Conservation (phyloP, 495 filamentous ascomycete genomes). For the Annulohypoxylon nitens region DNA sequence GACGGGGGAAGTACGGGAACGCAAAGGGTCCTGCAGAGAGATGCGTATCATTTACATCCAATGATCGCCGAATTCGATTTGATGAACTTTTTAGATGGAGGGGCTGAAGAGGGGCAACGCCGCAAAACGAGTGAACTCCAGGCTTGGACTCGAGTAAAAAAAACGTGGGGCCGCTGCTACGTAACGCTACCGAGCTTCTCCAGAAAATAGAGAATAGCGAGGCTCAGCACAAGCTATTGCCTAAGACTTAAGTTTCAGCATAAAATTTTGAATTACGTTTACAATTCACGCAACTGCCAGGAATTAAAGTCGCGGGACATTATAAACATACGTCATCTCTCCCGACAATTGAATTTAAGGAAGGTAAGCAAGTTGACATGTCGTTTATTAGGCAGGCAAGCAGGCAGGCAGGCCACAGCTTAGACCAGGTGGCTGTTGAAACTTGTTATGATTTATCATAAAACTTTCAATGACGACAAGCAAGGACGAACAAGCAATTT, state of each 20-base stretch:
- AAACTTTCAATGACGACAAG: constrained; percentile 4
- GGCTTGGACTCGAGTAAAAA: constrained; percentile 21
- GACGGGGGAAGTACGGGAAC: constrained; percentile 33
- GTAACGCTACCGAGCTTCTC: constrained; percentile 15
- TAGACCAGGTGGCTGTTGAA: neutral
- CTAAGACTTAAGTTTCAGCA: neutral
- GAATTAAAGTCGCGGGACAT: neutral
- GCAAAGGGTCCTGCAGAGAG: constrained; percentile 44
- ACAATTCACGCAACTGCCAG: neutral
- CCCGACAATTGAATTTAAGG: neutral
- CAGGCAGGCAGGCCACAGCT: constrained; percentile 1
- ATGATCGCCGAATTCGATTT: constrained; percentile 24
- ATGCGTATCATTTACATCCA: constrained; percentile 43
- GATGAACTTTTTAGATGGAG: constrained; percentile 22
- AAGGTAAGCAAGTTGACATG: neutral
- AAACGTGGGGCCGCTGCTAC: constrained; percentile 39
- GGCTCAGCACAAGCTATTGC: neutral
- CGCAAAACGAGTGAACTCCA: constrained; percentile 19
- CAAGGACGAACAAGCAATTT: neutral
- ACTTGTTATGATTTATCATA: constrained; percentile 1
- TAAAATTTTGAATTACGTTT: neutral
- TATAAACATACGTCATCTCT: constrained; percentile 19
- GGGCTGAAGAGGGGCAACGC: constrained; percentile 38
- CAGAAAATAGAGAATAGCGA: neutral
- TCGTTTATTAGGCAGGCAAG: neutral